These are phyloP conservation scores for Arabidopsis hybrid DNA, from an alignment of 441 rosid genomes.

Conservation along the genomic window DNA sequence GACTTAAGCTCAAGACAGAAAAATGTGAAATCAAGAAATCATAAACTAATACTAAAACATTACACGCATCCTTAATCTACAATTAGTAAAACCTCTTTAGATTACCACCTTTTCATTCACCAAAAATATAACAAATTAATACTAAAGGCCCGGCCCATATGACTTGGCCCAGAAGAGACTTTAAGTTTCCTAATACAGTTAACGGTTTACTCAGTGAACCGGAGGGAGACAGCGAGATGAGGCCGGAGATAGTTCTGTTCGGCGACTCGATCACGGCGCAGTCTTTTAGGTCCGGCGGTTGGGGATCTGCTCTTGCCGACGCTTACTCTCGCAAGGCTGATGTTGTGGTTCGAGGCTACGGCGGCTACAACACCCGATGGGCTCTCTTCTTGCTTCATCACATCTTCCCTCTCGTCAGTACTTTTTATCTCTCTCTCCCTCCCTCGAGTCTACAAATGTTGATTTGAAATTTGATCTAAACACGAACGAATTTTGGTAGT, in stretches of 20 bases:
- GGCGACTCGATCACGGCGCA: slow-evolving; percentile 90
- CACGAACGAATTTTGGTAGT: not conserved
- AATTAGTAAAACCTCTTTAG: no score
- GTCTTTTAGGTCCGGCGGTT: slow-evolving; percentile 80
- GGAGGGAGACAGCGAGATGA: slow-evolving; percentile 46
- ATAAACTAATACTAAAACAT: no score
- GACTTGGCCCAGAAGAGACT: not conserved
- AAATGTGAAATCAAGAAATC: no score
- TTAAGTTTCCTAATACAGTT: no score
- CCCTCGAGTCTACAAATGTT: not conserved
- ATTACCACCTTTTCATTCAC: no score
- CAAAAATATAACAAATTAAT: no score
- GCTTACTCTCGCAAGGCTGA: slow-evolving; percentile 93
- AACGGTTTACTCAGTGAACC: slow-evolving; percentile 17
- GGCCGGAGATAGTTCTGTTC: slow-evolving; percentile 79
- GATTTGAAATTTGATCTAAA: slow-evolving; percentile 1
- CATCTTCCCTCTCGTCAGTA: slow-evolving; percentile 75
- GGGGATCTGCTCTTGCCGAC: slow-evolving; percentile 89
- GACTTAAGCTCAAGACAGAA: no score
- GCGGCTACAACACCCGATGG: slow-evolving; percentile 96
- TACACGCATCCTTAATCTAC: no score
- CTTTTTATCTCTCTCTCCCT: slow-evolving; percentile 4
- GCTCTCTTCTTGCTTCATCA: slow-evolving; percentile 86
- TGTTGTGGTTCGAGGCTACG: slow-evolving; percentile 87
- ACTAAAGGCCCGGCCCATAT: not conserved